Evolutionary conservation across 2,329 filamentous ascomycete species (phyloP), one percentile per base, ranked within the genome.

Genomic region (Trichoderma atrobrunneum): DNA sequence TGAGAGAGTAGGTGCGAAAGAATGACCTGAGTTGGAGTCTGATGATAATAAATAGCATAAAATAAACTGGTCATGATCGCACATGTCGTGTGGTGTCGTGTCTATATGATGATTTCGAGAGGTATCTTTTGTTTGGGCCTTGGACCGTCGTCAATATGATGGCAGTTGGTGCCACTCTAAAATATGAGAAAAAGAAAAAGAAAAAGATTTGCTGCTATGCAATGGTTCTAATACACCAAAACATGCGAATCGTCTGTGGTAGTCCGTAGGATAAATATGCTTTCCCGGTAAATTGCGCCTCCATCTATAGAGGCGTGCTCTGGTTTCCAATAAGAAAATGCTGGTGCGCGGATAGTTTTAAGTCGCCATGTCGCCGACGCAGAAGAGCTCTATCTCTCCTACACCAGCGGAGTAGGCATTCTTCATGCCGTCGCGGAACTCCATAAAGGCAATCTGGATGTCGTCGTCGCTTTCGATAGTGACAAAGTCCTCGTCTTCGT

Each of bases 381-480:
- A 95, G 84, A 92, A 95, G 73, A 96, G 88, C 80, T 97, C 93
- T 81, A 97, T 97, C 85, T 97, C 94, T 75, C 93, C 94, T 57
- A 97, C 90, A 75, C 92, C 90, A 57, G 91, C 91, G 66, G 88
- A 87, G 66, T 87, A 86, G 80, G 85, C 84, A 76, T 85, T 85
- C 73, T 82, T 82, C 34, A 84, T 79, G 80, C 87, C 91, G 78
- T 97, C 94, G 39, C 93, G 90, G 95, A 95, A 98, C 76, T 97
- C 95, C 80, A 95, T 91, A 79, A 99, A 97, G 5, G 96, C 96
- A 76, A 96, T 94, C 78, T 97, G 94, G 57, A 99, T 96, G 76
- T 98, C 96, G 78, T 99, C 96, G 78, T 99, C 96, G 73, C 92
- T 95, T 80, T 96, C 92, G 70, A 99, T 98, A 66, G 92, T 95